Conservation (phyloP, 2,329 filamentous ascomycete genomes). For the Hypoxylon rubiginosum region DNA sequence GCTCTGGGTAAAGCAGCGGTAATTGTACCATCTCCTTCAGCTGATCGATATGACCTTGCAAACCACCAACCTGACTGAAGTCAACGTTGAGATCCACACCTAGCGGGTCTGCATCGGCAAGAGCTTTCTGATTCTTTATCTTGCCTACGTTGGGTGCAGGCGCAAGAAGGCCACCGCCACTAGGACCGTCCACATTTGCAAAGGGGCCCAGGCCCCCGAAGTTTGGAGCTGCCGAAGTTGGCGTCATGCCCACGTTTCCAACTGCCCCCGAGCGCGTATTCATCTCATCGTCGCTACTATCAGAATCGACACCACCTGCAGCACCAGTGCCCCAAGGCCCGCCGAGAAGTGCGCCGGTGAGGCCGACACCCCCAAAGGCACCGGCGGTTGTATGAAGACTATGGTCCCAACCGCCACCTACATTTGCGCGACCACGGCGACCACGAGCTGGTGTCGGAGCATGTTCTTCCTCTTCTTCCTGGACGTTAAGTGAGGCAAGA, state of each 20-base stretch:
- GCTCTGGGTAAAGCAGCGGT: slow-evolving; percentile 92
- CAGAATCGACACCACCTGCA: slow-evolving; percentile 83
- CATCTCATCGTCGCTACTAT: slow-evolving; percentile 96
- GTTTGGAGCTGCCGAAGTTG: slow-evolving; percentile 63
- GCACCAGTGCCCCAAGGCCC: slow-evolving; percentile 80
- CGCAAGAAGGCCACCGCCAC: slow-evolving; percentile 59
- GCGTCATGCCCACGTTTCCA: slow-evolving; percentile 74
- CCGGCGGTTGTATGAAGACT: slow-evolving; percentile 90
- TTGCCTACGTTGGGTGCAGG: slow-evolving; percentile 86
- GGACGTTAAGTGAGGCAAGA: slow-evolving; percentile 75
- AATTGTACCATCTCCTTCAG: slow-evolving; percentile 99
- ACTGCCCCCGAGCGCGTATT: slow-evolving; percentile 69
- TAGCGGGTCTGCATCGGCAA: slow-evolving; percentile 94
- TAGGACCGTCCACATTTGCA: slow-evolving; percentile 57
- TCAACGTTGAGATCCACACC: slow-evolving; percentile 93
- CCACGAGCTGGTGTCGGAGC: slow-evolving; percentile 75
- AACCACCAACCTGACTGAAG: slow-evolving; percentile 92
- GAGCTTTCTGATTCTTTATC: slow-evolving; percentile 89
- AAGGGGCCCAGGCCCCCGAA: slow-evolving; percentile 56
- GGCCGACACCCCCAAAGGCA: slow-evolving; percentile 89
- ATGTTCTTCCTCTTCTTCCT: slow-evolving; percentile 80
- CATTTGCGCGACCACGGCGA: slow-evolving; percentile 73
- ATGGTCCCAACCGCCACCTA: slow-evolving; percentile 76
- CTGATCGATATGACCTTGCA: slow-evolving; percentile 95
- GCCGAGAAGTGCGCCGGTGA: slow-evolving; percentile 77